Conservation (phyloP, 106 monocot genomes). For the Dendrobium chrysotoxum region DNA sequence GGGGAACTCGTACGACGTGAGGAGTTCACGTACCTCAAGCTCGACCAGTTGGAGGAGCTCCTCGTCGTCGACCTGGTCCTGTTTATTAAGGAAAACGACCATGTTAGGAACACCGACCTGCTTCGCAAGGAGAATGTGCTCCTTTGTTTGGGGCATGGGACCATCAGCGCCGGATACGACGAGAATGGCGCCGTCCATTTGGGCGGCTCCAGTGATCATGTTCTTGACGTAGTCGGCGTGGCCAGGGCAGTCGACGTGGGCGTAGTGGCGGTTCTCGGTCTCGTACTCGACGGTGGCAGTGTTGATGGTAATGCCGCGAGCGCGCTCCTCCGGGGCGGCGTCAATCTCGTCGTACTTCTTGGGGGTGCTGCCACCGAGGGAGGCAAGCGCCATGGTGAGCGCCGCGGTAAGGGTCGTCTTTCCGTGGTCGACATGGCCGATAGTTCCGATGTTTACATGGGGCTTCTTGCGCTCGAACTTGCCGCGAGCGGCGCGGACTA, state of each 20-base stretch:
- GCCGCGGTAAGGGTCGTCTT: conserved; percentile 71
- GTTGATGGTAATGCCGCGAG: conserved; percentile 77
- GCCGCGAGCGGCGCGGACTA: conserved; percentile 47
- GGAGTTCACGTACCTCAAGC: conserved; percentile 77
- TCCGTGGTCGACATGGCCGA: conserved; percentile 57
- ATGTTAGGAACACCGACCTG: conserved; percentile 89
- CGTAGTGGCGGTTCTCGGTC: conserved; percentile 52
- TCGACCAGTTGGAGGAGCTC: conserved; percentile 78
- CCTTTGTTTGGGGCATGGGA: conserved; percentile 80
- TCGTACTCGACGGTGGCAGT: conserved; percentile 82
- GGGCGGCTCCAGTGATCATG: too few relatives aligned
- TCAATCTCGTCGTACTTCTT: conserved; percentile 83
- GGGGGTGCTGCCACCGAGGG: conserved; percentile 28
- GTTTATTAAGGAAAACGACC: conserved; percentile 90
- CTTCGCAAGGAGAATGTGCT: conserved; percentile 69
- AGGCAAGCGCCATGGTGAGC: conserved; percentile 54
- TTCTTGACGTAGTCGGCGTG: too few relatives aligned
- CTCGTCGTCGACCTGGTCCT: conserved; percentile 88
- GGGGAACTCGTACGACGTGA: conserved; percentile 77
- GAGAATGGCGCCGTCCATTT: conserved; percentile 77
- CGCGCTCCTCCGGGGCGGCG: conserved; percentile 72
- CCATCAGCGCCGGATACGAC: conserved; percentile 74
- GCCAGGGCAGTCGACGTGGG: too few relatives aligned
- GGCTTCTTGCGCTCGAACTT: conserved; percentile 11
- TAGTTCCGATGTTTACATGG: not conserved